Base-by-base conservation (phyloP, 75 land plant species). In the Azolla pinnata region DNA sequence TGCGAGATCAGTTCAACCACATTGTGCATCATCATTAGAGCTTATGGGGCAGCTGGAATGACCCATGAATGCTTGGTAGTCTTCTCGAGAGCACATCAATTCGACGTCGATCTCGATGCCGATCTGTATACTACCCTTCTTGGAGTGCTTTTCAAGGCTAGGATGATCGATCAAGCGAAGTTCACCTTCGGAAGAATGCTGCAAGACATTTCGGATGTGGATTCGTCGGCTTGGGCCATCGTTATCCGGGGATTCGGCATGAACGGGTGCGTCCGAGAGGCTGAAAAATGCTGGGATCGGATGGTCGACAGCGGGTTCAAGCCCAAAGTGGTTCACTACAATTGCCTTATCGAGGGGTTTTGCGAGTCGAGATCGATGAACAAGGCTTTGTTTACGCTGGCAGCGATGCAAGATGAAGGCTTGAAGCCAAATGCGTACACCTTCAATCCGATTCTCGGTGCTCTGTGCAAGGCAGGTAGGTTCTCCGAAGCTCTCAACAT, bases 291-390 rank as follows among this genome's bases (percentile, higher is more conserved):
- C 16, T 84, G 74, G 82, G 33, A 68, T n/a, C 44, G 64, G 32
- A 81, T 87, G 92, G 60, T 44, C 29, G 58, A 24, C 33, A 85
- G 70, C 61, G 75, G 74, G 7, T 59, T 66, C 26, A 16, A 29
- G 33, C 60, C 68, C 30, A 85, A 84, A 74, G 62, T 60, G 24
- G 80, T 66, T 63, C 71, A 76, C 29, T 87, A 76, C 19, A 68
- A 67, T 46, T 57, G 67, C 12, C 52, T 87, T 67, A 84, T 87
- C 20, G 75, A 87, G 60, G 88, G 85, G 4, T 48, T 87, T 44
- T 81, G 80, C 47, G 58, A 64, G 38, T 27, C 44, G 2, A 79
- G 80, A 30, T 33, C 65, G 33, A 46, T 78, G 42, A 67, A 84
- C 35, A 81, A 64, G 31, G 91, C 88, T 35, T 49, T 44, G 14